Evolutionary conservation across 148 eudicot species (phyloP).

Genomic region (Rhododendron ferrugineum): DNA sequence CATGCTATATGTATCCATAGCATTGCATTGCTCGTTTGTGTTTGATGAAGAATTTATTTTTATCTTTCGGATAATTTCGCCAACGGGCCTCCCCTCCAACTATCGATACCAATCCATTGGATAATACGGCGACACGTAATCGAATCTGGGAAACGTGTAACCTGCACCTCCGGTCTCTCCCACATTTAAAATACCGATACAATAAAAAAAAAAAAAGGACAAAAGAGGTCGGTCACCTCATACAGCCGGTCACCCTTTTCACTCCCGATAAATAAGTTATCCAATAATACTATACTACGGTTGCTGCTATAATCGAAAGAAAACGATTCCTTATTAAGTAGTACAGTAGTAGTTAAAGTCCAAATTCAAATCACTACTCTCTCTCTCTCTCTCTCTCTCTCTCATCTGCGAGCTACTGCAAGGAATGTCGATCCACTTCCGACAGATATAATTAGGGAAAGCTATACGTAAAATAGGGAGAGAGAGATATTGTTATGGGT

Average conservation of each 20-base stretch:
- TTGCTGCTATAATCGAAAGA: background rate
- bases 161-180: conserved; percentile 2
- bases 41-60: too few species aligned
- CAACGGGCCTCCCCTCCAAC: too few species aligned
- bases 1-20: too few species aligned
- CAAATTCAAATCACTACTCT: background rate
- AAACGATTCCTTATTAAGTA: background rate
- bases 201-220: background rate
- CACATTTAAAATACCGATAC: background rate
- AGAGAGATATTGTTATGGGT: conserved; percentile 42
- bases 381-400: background rate
- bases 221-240: background rate
- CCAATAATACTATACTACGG: background rate
- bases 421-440: conserved; percentile 1
- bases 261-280: background rate
- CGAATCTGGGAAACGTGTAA: background rate
- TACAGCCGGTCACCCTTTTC: background rate
- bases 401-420: background rate
- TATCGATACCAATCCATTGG: background rate
- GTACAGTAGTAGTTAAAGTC: background rate
- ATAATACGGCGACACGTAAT: background rate
- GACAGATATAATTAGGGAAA: background rate
- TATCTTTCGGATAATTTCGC: too few species aligned
- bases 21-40: too few species aligned
- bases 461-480: background rate